Percentiles rank a stretch among this genome's conserved stretches.
These are phyloP conservation scores for Vinca minor DNA, from an alignment of 257 asterid species.

Conservation along the genomic window DNA sequence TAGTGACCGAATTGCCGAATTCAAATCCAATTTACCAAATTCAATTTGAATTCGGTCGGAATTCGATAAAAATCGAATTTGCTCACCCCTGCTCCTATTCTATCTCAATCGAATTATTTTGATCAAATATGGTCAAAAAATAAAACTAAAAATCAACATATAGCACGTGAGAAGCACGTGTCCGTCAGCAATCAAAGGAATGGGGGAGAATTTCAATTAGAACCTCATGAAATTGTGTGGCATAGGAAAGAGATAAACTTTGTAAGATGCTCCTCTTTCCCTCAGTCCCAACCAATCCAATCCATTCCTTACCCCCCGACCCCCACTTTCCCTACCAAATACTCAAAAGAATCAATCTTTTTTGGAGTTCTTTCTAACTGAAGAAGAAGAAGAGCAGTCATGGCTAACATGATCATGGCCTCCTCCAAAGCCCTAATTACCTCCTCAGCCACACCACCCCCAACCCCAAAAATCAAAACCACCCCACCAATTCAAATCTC, in stretches of 20 bases:
- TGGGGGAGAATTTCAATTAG: background rate
- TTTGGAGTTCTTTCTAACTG: background rate
- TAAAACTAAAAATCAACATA: too few relatives aligned
- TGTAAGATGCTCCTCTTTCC: slow-evolving; percentile 14
- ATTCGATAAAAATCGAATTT: too few relatives aligned
- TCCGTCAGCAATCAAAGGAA: too few relatives aligned
- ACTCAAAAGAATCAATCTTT: background rate
- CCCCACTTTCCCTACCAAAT: background rate
- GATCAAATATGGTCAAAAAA: too few relatives aligned
- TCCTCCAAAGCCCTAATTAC: slow-evolving; percentile 50
- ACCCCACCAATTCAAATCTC: slow-evolving; percentile 21
- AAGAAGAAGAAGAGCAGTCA: slow-evolving; percentile 27
- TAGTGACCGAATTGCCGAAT: too few relatives aligned
- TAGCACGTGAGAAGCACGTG: too few relatives aligned
- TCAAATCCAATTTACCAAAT: too few relatives aligned
- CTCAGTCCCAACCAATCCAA: background rate
- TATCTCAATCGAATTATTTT: too few relatives aligned
- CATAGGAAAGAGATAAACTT: slow-evolving; percentile 37
- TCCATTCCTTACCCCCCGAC: too few relatives aligned
- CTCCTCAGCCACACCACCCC: slow-evolving; percentile 17
- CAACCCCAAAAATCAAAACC: slow-evolving; percentile 38
- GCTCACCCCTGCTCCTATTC: too few relatives aligned
- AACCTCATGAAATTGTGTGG: slow-evolving; percentile 53
- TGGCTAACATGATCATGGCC: slow-evolving; percentile 82
- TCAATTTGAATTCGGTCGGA: too few relatives aligned